Conservation (phyloP, 306 rosid species). For the Prunus mira region DNA sequence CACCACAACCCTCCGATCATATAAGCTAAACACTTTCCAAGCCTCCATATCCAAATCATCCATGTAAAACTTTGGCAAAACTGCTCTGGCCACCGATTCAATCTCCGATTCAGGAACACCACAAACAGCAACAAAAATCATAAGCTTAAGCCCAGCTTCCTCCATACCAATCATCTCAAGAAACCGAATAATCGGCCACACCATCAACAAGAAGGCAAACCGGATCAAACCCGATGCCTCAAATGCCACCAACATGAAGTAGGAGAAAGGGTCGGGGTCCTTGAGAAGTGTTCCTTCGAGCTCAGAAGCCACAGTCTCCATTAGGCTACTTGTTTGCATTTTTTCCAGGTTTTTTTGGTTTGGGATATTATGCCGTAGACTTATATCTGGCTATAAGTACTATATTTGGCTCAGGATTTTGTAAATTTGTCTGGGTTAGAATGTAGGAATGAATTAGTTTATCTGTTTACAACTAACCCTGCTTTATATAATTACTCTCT, state of each 20-base stretch:
- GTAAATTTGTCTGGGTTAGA: conserved; percentile 11
- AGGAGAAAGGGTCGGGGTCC: conserved; percentile 57
- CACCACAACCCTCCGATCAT: conserved; percentile 48
- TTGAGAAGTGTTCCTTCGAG: conserved; percentile 83
- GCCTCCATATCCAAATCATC: conserved; percentile 65
- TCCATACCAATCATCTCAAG: conserved; percentile 36
- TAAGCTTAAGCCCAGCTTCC: conserved; percentile 41
- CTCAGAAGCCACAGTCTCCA: conserved; percentile 68
- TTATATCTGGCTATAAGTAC: not conserved
- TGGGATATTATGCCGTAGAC: not conserved
- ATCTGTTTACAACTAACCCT: conserved; percentile 62
- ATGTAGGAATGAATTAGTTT: conserved; percentile 43
- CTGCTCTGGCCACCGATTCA: conserved; percentile 74
- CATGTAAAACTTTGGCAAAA: conserved; percentile 79
- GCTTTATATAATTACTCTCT: not conserved
- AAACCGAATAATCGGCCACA: conserved; percentile 61
- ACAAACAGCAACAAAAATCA: conserved; percentile 53
- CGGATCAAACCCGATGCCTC: conserved; percentile 85
- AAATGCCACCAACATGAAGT: conserved; percentile 82
- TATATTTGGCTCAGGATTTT: not conserved
- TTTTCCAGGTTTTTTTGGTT: not conserved
- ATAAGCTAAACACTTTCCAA: conserved; percentile 54
- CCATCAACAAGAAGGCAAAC: conserved; percentile 45
- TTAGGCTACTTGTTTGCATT: conserved; percentile 6
- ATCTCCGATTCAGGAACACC: conserved; percentile 59